Percentiles rank a stretch among this genome's conserved stretches.
Conservation (phyloP, 805 yeast genomes). For the Candida boidinii region DNA sequence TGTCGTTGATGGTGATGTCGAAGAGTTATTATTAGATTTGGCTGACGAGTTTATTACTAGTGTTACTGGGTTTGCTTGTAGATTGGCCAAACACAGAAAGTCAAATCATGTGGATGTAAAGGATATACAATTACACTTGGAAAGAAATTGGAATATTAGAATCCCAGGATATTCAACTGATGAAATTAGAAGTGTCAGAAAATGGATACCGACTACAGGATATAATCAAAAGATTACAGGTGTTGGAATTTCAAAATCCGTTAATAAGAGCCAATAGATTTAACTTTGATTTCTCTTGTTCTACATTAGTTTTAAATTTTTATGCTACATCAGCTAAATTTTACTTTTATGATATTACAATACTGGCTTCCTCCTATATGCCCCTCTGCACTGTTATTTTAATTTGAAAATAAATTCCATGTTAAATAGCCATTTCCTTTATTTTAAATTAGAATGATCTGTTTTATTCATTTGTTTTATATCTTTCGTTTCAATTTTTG, state of each 20-base stretch:
- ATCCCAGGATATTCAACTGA: constrained; percentile 91
- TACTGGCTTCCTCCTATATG: too few relatives aligned
- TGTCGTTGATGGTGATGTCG: constrained; percentile 90
- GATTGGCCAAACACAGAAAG: constrained; percentile 90
- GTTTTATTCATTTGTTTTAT: too few relatives aligned
- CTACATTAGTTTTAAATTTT: too few relatives aligned
- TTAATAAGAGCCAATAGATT: constrained; percentile 33
- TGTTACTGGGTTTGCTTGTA: constrained; percentile 89
- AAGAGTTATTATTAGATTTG: constrained; percentile 78
- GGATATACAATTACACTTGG: constrained; percentile 87
- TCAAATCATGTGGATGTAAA: constrained; percentile 78
- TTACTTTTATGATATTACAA: too few relatives aligned
- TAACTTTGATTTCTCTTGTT: too few relatives aligned
- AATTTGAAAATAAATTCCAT: too few relatives aligned
- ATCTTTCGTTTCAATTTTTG: too few relatives aligned
- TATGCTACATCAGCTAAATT: too few relatives aligned
- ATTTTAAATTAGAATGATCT: too few relatives aligned
- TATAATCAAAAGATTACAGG: constrained; percentile 64
- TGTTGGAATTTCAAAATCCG: constrained; percentile 56
- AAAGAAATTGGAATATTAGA: constrained; percentile 89
- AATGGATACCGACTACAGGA: constrained; percentile 55
- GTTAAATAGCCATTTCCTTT: too few relatives aligned
- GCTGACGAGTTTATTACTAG: constrained; percentile 93
- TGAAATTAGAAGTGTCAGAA: constrained; percentile 73
- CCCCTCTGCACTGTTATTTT: constrained; percentile 9